Percentiles rank a stretch among this genome's conserved stretches.
These are phyloP conservation scores for Bruguiera parviflora DNA, from an alignment of 345 rosid genomes.

Conservation along the genomic window DNA sequence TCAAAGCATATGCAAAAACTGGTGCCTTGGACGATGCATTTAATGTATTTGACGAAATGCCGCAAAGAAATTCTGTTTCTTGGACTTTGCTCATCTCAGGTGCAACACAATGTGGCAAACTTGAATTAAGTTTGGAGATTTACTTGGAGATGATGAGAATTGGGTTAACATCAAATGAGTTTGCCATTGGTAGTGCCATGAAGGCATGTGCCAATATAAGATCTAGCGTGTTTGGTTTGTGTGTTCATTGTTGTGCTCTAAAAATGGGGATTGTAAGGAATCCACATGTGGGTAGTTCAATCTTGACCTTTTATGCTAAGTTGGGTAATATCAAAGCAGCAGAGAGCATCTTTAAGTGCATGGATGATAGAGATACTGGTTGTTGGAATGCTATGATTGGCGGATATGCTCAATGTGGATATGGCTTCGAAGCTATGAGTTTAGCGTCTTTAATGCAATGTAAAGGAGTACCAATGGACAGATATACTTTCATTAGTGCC, in stretches of 20 bases:
- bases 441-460: conserved; percentile 21
- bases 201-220: conserved; percentile 23
- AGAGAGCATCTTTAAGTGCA: conserved; percentile 22
- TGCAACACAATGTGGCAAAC: conserved; percentile 17
- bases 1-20: conserved; percentile 21
- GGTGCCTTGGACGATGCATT: conserved; percentile 19
- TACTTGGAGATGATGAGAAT: conserved; percentile 25
- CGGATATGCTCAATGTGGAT: conserved; percentile 35
- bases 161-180: conserved; percentile 37
- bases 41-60: conserved; percentile 37
- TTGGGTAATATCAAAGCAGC: conserved; percentile 37
- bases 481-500: conserved; percentile 28
- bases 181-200: conserved; percentile 33
- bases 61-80: conserved; percentile 33
- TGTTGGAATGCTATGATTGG: conserved; percentile 48
- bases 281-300: conserved; percentile 34
- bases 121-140: conserved; percentile 18
- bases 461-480: conserved; percentile 27
- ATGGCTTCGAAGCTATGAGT: conserved; percentile 29
- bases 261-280: conserved; percentile 28
- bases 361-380: conserved; percentile 25
- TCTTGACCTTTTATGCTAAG: conserved; percentile 33
- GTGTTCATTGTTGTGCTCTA: conserved; percentile 28
- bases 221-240: conserved; percentile 26
- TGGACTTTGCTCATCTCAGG: conserved; percentile 37